Base-by-base conservation (phyloP, 805 yeast genomes). In the Teunomyces kruisii region DNA sequence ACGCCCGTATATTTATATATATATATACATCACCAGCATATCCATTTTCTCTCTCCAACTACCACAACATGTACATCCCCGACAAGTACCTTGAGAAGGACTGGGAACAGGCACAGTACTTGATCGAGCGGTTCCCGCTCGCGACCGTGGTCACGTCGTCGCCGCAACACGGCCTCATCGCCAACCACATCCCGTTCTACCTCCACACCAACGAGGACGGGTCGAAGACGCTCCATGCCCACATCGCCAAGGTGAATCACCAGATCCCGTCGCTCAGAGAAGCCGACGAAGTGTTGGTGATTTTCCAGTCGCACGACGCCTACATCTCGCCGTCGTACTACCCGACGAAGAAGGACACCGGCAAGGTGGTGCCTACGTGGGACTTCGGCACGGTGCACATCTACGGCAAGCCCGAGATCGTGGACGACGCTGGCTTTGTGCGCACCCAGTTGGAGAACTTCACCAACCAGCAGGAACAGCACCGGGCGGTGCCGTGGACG, bases 361-460 rank as follows among this genome's bases (percentile, higher is more conserved):
- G 80, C 49, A 82, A 80, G 55, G 72, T 70, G 33, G 88, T 82
- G n/a, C 86, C 88, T 13, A 83, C 88, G 1, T 83, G 87, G 87
- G 83, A 79, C 57, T 82, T 75, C 61, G 80, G 78, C 2, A 62
- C 78, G 3, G 81, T 77, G 27, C 86, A 83, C 54, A 66, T 76
- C 35, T 66, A 75, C 45, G 88, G 88, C 3, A 72, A 59, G 24
- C 72, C 83, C 8, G 65, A 48, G 19, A 56, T 78, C 12, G 58
- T 70, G 15, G 80, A 76, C 42, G 76, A 74, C 41, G 55, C 59
- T 17, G 75, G 67, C 13, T 79, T 75, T 65, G 68, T 81, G 8
- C 52, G 74, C 32, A 46, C 59, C 0, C 81, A 78, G 52, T 55
- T 82, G 35, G 64, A 68, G 17, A 55, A 56, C 16, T 59, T 82